Percentiles rank a stretch among this genome's conserved stretches.
Conservation (phyloP, 805 yeast genomes). For the Barnettozyma vustinii region DNA sequence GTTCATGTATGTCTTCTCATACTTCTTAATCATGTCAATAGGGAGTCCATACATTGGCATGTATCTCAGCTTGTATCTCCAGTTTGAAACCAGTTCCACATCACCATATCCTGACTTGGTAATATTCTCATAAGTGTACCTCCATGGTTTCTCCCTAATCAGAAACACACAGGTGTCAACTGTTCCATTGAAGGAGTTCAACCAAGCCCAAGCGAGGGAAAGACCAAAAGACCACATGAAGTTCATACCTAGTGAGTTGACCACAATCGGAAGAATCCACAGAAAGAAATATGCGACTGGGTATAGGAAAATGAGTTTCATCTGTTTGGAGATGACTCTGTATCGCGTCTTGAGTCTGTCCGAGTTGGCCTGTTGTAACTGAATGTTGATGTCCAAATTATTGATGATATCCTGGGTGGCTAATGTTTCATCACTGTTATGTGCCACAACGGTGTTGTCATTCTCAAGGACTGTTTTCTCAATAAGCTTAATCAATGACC, state of each 20-base stretch:
- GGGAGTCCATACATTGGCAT: slow-evolving; percentile 46
- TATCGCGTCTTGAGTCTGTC: slow-evolving; percentile 54
- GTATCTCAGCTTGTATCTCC: slow-evolving; percentile 36
- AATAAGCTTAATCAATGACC: slow-evolving; percentile 1
- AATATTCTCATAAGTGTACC: slow-evolving; percentile 30
- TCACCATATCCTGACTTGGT: slow-evolving; percentile 21
- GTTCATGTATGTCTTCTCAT: not conserved
- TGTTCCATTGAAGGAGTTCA: slow-evolving; percentile 76
- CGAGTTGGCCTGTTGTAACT: slow-evolving; percentile 25
- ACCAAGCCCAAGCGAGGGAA: slow-evolving; percentile 60
- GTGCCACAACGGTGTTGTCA: not conserved
- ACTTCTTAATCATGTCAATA: slow-evolving; percentile 4
- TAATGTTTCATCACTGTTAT: not conserved
- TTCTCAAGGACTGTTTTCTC: not conserved
- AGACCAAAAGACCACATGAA: slow-evolving; percentile 59
- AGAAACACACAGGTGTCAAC: slow-evolving; percentile 74
- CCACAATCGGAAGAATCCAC: slow-evolving; percentile 78
- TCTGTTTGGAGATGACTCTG: slow-evolving; percentile 64
- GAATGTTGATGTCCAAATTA: slow-evolving; percentile 14
- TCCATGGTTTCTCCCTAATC: slow-evolving; percentile 79
- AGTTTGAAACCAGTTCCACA: slow-evolving; percentile 25
- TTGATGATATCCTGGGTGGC: slow-evolving; percentile 6
- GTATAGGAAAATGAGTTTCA: slow-evolving; percentile 74
- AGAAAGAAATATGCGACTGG: slow-evolving; percentile 76
- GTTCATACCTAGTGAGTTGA: slow-evolving; percentile 48